Evolutionary conservation across 75 land plant species (phyloP).

Genomic region (Chamaecyparis obtusa): DNA sequence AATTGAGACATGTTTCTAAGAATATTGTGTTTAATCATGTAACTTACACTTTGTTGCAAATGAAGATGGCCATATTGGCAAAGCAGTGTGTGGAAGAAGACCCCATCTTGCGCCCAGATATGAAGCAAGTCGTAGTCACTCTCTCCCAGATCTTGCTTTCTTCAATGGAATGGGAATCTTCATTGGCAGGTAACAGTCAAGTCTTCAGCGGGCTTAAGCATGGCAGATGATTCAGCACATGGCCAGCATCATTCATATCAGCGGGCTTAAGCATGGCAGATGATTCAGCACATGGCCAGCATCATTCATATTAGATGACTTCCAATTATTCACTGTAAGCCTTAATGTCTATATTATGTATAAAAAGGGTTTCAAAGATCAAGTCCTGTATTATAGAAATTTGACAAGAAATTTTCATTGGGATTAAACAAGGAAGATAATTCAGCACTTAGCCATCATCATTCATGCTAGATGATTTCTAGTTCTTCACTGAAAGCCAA

Average conservation of each 20-base stretch:
- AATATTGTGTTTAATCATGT: background rate
- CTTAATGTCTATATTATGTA: background rate
- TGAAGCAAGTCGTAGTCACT: slow-evolving; percentile 71
- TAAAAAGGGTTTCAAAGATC: background rate
- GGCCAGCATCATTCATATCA: slow-evolving; percentile 28
- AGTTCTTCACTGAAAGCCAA: background rate
- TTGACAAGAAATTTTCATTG: background rate
- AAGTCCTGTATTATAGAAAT: background rate
- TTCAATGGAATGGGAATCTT: slow-evolving; percentile 85
- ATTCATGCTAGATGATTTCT: no score
- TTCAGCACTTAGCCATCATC: no score
- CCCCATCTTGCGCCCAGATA: slow-evolving; percentile 73
- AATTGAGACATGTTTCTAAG: background rate
- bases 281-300: slow-evolving; percentile 5
- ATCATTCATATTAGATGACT: background rate
- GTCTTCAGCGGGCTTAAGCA: slow-evolving; percentile 82
- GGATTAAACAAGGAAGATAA: background rate
- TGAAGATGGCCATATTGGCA: slow-evolving; percentile 71
- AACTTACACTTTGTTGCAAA: background rate
- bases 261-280: slow-evolving; percentile 84
- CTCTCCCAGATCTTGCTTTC: slow-evolving; percentile 71
- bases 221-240: slow-evolving; percentile 46
- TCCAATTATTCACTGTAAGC: background rate
- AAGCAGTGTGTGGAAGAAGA: slow-evolving; percentile 86
- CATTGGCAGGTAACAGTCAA: slow-evolving; percentile 84